Evolutionary conservation across 1,139 yeast genomes (phyloP), one percentile per base, ranked within the genome.

Genomic region (Yamadazyma friedrichii): DNA sequence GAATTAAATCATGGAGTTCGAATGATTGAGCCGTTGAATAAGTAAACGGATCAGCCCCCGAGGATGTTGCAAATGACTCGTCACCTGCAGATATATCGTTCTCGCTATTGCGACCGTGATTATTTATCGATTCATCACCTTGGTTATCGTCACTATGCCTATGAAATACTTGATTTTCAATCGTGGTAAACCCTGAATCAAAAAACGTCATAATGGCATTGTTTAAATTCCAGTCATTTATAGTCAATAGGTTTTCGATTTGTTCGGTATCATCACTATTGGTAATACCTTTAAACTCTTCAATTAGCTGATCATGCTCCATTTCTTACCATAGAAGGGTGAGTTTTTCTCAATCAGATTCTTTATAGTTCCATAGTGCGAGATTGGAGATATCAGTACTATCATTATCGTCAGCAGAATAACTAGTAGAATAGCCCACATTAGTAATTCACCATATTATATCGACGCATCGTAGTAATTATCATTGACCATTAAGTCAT

Each of bases 181-280:
- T 31, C 8, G 35, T 9, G 16, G 25, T 22, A 39, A 71, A 70
- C 30, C 80, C 78, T 12, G 68, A 61, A 47, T 79, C 84, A 48
- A 78, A 77, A 52, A 64, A 79, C 39, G 71, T 61, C 9, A 75
- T 68, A 22, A 77, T 62, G 11, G 83, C 76, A 41, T 64, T 64
- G 48, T 78, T 79, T 43, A 79, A 58, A 50, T 78, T 65, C 70
- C 72, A 73, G 43, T 71, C 67, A 48, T 76, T 65, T 29, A 67
- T 61, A 1, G 65, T 55, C 36, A 79, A 58, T 20, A 79, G 56
- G 26, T 62, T 55, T 15, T 42, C 42, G 26, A 49, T 38, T 2
- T 62, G 44, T 1, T 72, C 65, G 30, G 67, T 65, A 3, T 61
- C 65, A 22, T 60, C 58, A 27, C 65, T 66, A 2, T 60, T 65